Evolutionary conservation across 805 yeast species (phyloP).

Genomic region (Pichia occidentalis): DNA sequence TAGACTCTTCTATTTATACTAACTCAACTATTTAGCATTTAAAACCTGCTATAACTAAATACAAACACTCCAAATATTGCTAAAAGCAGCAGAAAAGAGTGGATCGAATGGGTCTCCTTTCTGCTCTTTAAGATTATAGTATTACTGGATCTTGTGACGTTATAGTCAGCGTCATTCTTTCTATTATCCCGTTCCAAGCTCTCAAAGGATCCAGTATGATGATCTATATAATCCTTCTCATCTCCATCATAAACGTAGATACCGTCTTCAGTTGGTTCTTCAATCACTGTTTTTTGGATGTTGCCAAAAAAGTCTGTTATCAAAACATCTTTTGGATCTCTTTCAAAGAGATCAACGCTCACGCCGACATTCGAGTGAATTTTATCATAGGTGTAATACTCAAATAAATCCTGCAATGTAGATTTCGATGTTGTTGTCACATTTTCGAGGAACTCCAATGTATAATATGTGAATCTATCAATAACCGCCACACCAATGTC

Average conservation of each 20-base stretch:
- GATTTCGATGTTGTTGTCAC: constrained; percentile 67
- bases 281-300: constrained; percentile 68
- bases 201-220: background rate
- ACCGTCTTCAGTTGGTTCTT: constrained; percentile 13
- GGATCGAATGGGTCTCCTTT: background rate
- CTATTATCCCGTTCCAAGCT: background rate
- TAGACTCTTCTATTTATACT: too few relatives aligned
- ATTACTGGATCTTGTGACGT: background rate
- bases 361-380: constrained; percentile 95
- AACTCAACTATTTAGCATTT: too few relatives aligned
- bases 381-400: constrained; percentile 73
- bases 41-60: background rate
- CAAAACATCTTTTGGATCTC: constrained; percentile 60
- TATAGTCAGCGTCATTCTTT: background rate
- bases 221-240: constrained; percentile 40
- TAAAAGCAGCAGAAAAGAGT: background rate
- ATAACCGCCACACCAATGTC: constrained; percentile 97
- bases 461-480: constrained; percentile 91
- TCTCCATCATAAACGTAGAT: constrained; percentile 21
- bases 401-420: constrained; percentile 80
- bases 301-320: constrained; percentile 95
- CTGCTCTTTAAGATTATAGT: background rate
- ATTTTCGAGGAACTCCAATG: constrained; percentile 76
- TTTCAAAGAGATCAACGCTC: constrained; percentile 66
- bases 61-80: background rate